These are phyloP conservation scores for Leptographium lundbergii DNA, from an alignment of 2,329 filamentous ascomycete genomes.

Conservation along the genomic window DNA sequence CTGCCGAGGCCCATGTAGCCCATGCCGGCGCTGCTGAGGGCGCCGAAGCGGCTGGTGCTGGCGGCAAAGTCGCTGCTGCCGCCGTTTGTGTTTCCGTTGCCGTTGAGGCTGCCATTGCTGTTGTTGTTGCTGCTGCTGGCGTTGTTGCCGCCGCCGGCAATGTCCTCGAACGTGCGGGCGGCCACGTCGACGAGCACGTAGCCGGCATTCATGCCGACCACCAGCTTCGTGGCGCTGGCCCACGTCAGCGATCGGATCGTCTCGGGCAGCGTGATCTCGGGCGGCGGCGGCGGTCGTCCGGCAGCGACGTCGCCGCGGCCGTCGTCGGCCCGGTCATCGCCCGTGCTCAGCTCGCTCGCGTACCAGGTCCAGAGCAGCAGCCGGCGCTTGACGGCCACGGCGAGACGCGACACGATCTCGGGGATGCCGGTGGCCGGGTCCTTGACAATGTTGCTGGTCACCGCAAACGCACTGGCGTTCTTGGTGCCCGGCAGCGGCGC, in stretches of 20 bases:
- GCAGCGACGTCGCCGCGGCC: neutral
- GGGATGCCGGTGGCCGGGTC: constrained; percentile 78
- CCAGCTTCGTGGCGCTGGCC: constrained; percentile 74
- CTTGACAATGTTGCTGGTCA: constrained; percentile 91
- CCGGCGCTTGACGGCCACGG: constrained; percentile 84
- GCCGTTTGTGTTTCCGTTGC: constrained; percentile 29
- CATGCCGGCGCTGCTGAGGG: constrained; percentile 72
- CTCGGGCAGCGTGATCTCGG: constrained; percentile 69
- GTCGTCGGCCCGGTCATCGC: neutral
- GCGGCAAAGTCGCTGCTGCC: constrained; percentile 44
- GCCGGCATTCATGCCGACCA: constrained; percentile 82
- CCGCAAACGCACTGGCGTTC: constrained; percentile 80
- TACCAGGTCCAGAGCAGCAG: constrained; percentile 92
- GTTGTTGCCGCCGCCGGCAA: constrained; percentile 60
- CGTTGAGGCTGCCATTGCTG: constrained; percentile 42
- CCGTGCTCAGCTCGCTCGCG: constrained; percentile 65
- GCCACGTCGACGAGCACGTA: constrained; percentile 83
- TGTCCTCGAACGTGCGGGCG: constrained; percentile 60
- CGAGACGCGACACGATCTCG: constrained; percentile 81
- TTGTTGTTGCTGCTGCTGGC: constrained; percentile 66
- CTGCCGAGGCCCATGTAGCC: constrained; percentile 92
- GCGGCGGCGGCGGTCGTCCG: constrained; percentile 38
- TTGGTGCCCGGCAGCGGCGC: constrained; percentile 65
- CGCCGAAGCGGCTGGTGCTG: constrained; percentile 62
- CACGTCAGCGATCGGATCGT: constrained; percentile 82